Conservation (phyloP, 2,329 filamentous ascomycete genomes). For the Calonectria henricotiae region DNA sequence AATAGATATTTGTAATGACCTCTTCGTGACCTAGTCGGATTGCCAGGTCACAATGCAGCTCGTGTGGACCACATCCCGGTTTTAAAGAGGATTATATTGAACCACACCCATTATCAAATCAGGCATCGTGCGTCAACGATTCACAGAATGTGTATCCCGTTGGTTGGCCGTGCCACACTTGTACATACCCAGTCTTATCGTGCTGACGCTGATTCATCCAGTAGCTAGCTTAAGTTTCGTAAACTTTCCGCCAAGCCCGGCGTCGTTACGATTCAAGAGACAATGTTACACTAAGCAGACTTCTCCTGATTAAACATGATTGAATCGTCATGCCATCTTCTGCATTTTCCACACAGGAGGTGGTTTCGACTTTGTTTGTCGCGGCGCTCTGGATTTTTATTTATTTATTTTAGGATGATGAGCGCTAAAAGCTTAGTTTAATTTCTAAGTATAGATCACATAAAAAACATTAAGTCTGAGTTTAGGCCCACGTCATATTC, state of each 20-base stretch:
- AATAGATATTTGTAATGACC: not conserved
- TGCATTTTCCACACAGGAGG: constrained; percentile 5
- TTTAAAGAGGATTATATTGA: constrained; percentile 19
- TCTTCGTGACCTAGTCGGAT: not conserved
- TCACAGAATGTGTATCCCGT: not conserved
- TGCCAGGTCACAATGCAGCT: constrained; percentile 19
- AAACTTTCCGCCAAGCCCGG: not conserved
- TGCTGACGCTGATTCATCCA: constrained; percentile 6
- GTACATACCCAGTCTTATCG: not conserved
- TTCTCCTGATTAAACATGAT: not conserved
- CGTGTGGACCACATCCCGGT: constrained; percentile 6
- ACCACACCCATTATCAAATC: not conserved
- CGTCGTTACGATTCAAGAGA: not conserved
- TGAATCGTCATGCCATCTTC: not conserved
- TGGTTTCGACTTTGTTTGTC: not conserved
- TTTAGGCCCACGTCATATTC: constrained; percentile 46
- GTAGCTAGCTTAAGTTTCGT: not conserved
- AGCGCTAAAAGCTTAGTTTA: constrained; percentile 13
- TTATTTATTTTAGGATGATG: too few species aligned
- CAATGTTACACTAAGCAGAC: not conserved
- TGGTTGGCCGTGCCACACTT: not conserved
- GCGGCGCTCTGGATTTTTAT: not conserved
- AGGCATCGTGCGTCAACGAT: not conserved
- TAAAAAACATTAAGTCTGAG: constrained; percentile 28
- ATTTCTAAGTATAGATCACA: constrained; percentile 17